Evolutionary conservation across 805 yeast genomes (phyloP), one percentile per base, ranked within the genome.

Genomic region (Cyberlindnera saturnus): DNA sequence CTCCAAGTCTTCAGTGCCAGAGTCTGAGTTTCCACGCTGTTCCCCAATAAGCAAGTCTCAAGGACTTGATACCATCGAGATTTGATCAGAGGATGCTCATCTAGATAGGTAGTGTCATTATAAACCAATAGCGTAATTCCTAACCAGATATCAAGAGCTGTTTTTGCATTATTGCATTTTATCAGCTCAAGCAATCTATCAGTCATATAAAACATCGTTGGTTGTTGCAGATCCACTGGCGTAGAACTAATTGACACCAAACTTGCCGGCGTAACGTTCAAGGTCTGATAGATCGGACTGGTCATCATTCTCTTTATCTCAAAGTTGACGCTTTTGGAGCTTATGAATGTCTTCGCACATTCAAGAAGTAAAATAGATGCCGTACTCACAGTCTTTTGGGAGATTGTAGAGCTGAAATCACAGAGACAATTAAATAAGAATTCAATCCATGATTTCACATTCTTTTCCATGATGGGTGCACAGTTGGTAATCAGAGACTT

Each of bases 381-480:
- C 1, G 47, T 34, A 13, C 35, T 34, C 20, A 45, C 35, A 5
- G 35, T 43, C 34, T 57, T 56, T 20, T 39, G 16, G 29, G 31
- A 36, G 3, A 40, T 11, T 26, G 47, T 44, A 2, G 49, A 40
- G 7, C 45, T 18, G 13, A 41, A 46, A 20, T 52, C 59, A 48
- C 57, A 52, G 5, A 52, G 31, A 28, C 49, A 43, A 28, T 52
- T 54, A 40, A 53, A 42, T 1, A 54, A 18, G 16, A 46, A 46
- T 0, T 47, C 40, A 3, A 55, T 6, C 62, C 62, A 58, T 14
- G 39, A 37, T 32, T 55, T 53, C 14, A 50, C 50, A 31, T 56
- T 53, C 36, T 55, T 58, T 36, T 55, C 60, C 62, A 58, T 58
- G 51, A 58, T 49, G 7, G 45, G 13, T 2, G 61, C 30, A 38